Evolutionary conservation across 441 rosid species (phyloP), one percentile per base, ranked within the genome.

Genomic region (Populus hybrid): DNA sequence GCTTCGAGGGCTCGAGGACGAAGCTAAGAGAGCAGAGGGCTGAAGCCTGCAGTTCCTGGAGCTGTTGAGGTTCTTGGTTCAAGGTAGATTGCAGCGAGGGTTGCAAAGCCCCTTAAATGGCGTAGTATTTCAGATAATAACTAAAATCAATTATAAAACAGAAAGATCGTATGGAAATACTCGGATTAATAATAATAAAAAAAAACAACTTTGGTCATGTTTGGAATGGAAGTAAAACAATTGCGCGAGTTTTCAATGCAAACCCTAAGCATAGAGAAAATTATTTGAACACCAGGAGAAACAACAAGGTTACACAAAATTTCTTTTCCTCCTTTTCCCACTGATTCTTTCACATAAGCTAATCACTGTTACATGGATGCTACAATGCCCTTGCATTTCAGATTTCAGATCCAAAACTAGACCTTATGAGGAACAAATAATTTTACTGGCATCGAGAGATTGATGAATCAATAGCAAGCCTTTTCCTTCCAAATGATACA

Each of bases 361-460:
- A 54, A 67, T 68, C 38, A 76, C 70, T 30, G 76, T 79, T 76
- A 81, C 86, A 83, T 69, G 70, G 76, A 70, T 36, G 80, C 73
- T 76, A 73, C 40, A 57, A 78, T 78, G 76, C 81, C 81, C 50
- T 23, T 64, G 79, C 76, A 76, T 73, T 73, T 66, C 78, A 64
- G 71, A 81, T 23, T 21, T 26, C 12, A 24, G 61, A 18, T 76
- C 78, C 71, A 36, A 54, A 79, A 67, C 54, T 32, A 59, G 38
- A 77, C 10, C 71, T 70, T 77, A 57, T 26, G 63, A 4, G 18
- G 50, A 76, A 20, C 61, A 54, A 23, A 59, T 80, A 42, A 82
- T 78, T 78, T 76, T 80, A 82, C 87, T 80, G 65, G 83, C 81
- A 76, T 73, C 26, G 28, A 4, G 10, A 64, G 67, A 36, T 38